Evolutionary conservation across 495 filamentous ascomycete species (phyloP).

Genomic region (Lichina pygmaea): DNA sequence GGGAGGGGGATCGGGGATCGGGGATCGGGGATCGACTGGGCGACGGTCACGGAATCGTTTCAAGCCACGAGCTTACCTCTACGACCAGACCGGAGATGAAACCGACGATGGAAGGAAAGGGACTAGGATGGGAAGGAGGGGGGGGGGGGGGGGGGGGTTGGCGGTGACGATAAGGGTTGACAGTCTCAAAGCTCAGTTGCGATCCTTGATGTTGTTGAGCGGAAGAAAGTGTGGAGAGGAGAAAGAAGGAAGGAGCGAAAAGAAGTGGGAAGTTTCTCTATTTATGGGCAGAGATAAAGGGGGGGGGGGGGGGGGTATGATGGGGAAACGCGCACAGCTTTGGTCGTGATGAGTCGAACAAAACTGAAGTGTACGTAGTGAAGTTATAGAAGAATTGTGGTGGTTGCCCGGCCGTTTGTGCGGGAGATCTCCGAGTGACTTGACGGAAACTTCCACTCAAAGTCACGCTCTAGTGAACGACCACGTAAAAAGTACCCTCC

Average conservation of each 20-base stretch:
- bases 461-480: too few species aligned
- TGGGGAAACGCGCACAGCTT: too few species aligned
- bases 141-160: too few species aligned
- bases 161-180: not conserved
- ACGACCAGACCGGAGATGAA: not conserved
- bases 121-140: not conserved
- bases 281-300: not conserved
- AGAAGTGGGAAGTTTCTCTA: conserved; percentile 17
- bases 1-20: too few species aligned
- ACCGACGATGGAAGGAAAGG: not conserved
- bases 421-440: too few species aligned
- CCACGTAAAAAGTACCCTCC: too few species aligned
- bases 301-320: too few species aligned
- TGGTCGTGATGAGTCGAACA: too few species aligned
- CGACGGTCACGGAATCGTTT: not conserved
- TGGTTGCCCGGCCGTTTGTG: too few species aligned
- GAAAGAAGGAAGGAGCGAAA: conserved; percentile 18
- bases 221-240: conserved; percentile 18
- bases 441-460: too few species aligned
- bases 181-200: not conserved
- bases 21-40: not conserved
- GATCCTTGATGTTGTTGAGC: conserved; percentile 17
- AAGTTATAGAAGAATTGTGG: too few species aligned
- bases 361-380: too few species aligned
- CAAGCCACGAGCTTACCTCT: not conserved